A percentile compares a stretch with the other conserved stretches of the same genome.
phyloP scores from a whole-genome alignment of 164 flowering plant genomes.

The Platanus orientalis region DNA sequence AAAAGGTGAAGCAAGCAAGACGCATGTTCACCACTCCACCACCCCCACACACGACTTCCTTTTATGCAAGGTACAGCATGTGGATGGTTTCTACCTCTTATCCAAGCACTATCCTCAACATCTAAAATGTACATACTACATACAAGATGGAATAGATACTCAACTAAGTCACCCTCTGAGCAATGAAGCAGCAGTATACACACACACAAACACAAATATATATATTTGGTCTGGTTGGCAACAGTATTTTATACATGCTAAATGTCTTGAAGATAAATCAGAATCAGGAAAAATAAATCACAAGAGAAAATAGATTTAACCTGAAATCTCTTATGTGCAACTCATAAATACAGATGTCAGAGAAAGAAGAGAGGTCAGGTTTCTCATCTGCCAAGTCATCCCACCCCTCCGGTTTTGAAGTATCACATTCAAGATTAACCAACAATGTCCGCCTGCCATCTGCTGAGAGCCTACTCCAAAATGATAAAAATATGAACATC shows the following conservation, averaged over 20 bases:
- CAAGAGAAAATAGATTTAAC: constrained; percentile 21
- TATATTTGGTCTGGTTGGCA: too few species aligned
- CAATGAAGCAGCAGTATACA: too few species aligned
- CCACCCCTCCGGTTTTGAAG: constrained; percentile 82
- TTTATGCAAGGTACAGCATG: too few species aligned
- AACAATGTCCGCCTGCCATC: constrained; percentile 68
- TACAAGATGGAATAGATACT: too few species aligned
- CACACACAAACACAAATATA: too few species aligned
- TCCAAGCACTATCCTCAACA: neutral
- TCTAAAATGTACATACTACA: neutral
- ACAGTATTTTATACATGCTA: too few species aligned
- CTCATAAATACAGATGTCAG: constrained; percentile 92
- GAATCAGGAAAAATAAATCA: neutral
- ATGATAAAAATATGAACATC: constrained; percentile 8
- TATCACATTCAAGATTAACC: constrained; percentile 57
- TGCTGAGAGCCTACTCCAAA: constrained; percentile 65
- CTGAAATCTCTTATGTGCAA: constrained; percentile 95
- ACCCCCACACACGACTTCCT: too few species aligned
- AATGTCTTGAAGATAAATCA: neutral
- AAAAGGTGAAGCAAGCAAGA: too few species aligned
- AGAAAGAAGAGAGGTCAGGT: constrained; percentile 56
- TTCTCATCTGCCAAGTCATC: constrained; percentile 70
- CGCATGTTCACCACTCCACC: too few species aligned
- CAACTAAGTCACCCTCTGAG: too few species aligned
- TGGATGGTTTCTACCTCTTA: neutral